A percentile compares a stretch with the other conserved stretches of the same genome.
phyloP scores from a whole-genome alignment of 768 basidiomycete genomes.

The Strobilomyces echinocephalus region DNA sequence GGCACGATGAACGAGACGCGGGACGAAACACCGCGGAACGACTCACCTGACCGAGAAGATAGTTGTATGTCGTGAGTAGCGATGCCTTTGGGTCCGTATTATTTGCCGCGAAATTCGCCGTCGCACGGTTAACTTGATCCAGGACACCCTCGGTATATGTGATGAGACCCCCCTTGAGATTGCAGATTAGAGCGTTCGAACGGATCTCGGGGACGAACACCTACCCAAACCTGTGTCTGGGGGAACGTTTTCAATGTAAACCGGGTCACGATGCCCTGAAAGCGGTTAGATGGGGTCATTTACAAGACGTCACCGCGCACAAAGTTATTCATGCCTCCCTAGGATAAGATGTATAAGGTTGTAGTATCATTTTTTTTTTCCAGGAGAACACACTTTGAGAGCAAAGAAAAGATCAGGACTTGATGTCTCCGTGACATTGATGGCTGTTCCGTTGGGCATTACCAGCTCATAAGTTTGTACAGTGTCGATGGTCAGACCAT shows the following conservation, averaged over 20 bases:
- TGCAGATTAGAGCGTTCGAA: not conserved
- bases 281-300: not conserved
- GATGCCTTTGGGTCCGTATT: slow-evolving; percentile 20
- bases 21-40: not conserved
- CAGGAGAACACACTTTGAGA: slow-evolving; percentile 31
- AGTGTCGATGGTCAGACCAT: slow-evolving; percentile 53
- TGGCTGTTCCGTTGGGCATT: slow-evolving; percentile 39
- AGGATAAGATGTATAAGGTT: not conserved
- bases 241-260: slow-evolving; percentile 52
- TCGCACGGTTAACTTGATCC: slow-evolving; percentile 15
- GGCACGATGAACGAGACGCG: slow-evolving; percentile 8
- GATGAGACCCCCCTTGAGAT: slow-evolving; percentile 46
- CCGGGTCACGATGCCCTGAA: slow-evolving; percentile 53
- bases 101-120: slow-evolving; percentile 17
- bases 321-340: slow-evolving; percentile 66
- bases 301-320: slow-evolving; percentile 19
- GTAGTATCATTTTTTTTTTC: not conserved
- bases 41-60: not conserved
- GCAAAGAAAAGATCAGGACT: slow-evolving; percentile 28
- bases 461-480: slow-evolving; percentile 55
- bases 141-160: slow-evolving; percentile 14
- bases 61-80: slow-evolving; percentile 44
- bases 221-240: slow-evolving; percentile 57
- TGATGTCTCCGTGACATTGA: slow-evolving; percentile 28
- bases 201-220: not conserved